These are phyloP conservation scores for Forsythia suspensa DNA, from an alignment of 257 asterid species.

Conservation along the genomic window DNA sequence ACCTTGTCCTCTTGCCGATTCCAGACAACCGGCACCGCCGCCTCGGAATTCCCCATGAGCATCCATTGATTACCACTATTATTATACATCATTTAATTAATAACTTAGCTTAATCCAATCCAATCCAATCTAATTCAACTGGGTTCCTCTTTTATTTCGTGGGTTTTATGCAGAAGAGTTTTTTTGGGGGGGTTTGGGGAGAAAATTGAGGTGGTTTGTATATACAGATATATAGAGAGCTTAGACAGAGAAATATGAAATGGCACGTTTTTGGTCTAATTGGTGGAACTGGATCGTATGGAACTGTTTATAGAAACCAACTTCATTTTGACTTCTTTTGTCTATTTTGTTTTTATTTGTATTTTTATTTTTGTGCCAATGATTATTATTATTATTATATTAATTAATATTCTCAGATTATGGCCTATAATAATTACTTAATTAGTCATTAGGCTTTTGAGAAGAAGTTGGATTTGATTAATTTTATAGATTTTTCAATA, in stretches of 20 bases:
- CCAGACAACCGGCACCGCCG: slow-evolving; percentile 36
- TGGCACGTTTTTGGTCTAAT: slow-evolving; percentile 35
- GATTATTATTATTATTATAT: background rate
- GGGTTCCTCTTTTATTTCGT: background rate
- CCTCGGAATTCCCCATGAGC: slow-evolving; percentile 26
- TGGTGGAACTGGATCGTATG: slow-evolving; percentile 27
- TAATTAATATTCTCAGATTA: background rate
- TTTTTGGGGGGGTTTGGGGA: slow-evolving; percentile 19
- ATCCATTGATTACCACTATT: slow-evolving; percentile 6
- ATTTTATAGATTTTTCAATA: too few relatives aligned
- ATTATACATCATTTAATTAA: slow-evolving; percentile 26
- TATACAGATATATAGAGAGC: background rate
- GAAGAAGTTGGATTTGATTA: too few relatives aligned
- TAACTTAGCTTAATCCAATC: background rate
- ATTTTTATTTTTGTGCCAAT: background rate
- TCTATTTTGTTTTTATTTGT: background rate
- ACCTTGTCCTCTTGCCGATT: slow-evolving; percentile 56
- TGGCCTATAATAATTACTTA: too few relatives aligned
- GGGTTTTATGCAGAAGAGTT: slow-evolving; percentile 1
- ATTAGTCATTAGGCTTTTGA: too few relatives aligned
- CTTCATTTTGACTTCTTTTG: slow-evolving; percentile 32
- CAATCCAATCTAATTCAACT: background rate
- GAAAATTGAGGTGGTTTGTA: slow-evolving; percentile 8
- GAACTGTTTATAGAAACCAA: slow-evolving; percentile 32
- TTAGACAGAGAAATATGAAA: slow-evolving; percentile 8